These are phyloP conservation scores for Jackrogersella multiformis DNA, from an alignment of 495 filamentous ascomycete genomes.

Conservation along the genomic window DNA sequence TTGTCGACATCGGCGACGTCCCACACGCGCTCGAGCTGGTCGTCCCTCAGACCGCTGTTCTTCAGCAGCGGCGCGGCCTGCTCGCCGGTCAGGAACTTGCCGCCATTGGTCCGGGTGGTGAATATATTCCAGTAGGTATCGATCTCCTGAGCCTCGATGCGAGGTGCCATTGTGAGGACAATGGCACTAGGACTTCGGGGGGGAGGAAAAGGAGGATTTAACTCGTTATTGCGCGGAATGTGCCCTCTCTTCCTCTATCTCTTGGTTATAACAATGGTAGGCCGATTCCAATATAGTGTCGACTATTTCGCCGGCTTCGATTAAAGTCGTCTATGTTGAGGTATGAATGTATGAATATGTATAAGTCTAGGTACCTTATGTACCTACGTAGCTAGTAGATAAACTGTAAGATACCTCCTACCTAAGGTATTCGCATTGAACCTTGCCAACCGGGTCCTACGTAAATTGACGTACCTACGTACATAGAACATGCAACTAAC, in stretches of 20 bases:
- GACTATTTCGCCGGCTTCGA: not conserved
- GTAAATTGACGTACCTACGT: not conserved
- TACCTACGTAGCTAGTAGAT: too few species aligned
- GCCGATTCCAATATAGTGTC: not conserved
- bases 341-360: too few species aligned
- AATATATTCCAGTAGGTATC: conserved; percentile 99
- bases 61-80: conserved; percentile 95
- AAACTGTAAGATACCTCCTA: too few species aligned
- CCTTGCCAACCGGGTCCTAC: conserved; percentile 1
- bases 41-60: conserved; percentile 91
- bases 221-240: conserved; percentile 2
- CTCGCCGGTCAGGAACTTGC: conserved; percentile 83
- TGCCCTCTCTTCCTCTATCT: not conserved
- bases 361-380: too few species aligned
- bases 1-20: conserved; percentile 96
- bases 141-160: conserved; percentile 94
- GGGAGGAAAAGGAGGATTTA: too few species aligned
- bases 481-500: too few species aligned
- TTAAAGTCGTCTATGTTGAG: not conserved
- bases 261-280: too few species aligned
- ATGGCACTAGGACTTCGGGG: conserved; percentile 8
- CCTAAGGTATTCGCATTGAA: conserved; percentile 8
- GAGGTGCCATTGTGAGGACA: conserved; percentile 71
- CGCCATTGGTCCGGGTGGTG: conserved; percentile 81
- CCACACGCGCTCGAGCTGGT: conserved; percentile 96